Evolutionary conservation across 169 alveolate species (phyloP), one percentile per base, ranked within the genome.

Genomic region (Plasmodium chabaudi): DNA sequence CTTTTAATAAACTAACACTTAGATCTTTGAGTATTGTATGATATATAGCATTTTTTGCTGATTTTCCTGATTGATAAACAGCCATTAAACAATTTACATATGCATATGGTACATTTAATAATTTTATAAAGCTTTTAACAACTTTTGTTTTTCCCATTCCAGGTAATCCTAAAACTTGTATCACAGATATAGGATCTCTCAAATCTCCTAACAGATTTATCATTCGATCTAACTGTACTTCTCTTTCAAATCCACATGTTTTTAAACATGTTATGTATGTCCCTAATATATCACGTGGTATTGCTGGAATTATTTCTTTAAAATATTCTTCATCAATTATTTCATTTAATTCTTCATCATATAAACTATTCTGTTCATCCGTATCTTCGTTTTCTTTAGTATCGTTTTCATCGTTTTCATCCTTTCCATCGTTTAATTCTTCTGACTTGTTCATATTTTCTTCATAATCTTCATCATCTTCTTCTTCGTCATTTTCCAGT

Each of bases 61-160:
- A 86, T 47, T 72, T 86, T 0, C 91, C 91, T 23, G 91, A 70
- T 44, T 86, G 91, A 39, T 86, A 86, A 21, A 86, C 87, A 25
- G 91, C 91, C 91, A 86, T 86, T 69, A 86, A 44, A 25, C 91
- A 86, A 34, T 86, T 86, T 0, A 86, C 91, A 86, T 86, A 86
- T 19, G 91, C 91, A 72, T 21, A 86, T 1, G 91, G 91, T 2
- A 86, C 91, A 34, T 86, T 86, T 44, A 60, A 57, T 51, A 47
- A 42, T 63, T 86, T 69, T 12, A 86, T 63, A 57, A 64, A 71
- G 23, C 65, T 68, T 70, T 86, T 86, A 0, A 86, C 87, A 13
- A 86, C 91, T 46, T 71, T 86, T 59, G 91, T 86, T 86, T 86
- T 86, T 1, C 91, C 91, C 91, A 86, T 86, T 21, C 91, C 91